phyloP scores from a whole-genome alignment of 768 basidiomycete genomes.

The Guyanaporus albipodus region DNA sequence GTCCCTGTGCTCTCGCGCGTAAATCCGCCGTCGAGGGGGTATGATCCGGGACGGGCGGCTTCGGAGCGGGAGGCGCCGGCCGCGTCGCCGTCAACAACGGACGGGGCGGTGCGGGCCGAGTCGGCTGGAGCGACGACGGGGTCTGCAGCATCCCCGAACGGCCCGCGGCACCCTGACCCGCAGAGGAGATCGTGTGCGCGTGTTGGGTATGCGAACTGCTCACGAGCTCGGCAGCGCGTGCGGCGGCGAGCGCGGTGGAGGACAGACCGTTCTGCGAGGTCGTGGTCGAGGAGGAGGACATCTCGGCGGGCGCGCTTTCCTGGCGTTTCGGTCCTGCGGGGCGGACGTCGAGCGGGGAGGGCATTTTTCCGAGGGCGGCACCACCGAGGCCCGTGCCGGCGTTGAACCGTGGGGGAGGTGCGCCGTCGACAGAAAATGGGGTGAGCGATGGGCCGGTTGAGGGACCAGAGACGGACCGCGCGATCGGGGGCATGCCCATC shows the following conservation, averaged over 20 bases:
- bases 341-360: constrained; percentile 35
- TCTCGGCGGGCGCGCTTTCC: constrained; percentile 41
- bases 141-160: constrained; percentile 27
- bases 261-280: constrained; percentile 36
- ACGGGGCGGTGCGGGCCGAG: constrained; percentile 65
- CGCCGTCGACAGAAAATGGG: constrained; percentile 31
- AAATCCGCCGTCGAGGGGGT: constrained; percentile 64
- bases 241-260: constrained; percentile 46
- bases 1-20: constrained; percentile 58
- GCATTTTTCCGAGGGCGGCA: constrained; percentile 42
- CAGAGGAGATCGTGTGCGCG: constrained; percentile 39
- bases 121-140: constrained; percentile 46
- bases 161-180: constrained; percentile 20
- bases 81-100: constrained; percentile 56
- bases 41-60: constrained; percentile 40
- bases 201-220: constrained; percentile 46
- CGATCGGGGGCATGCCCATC: constrained; percentile 31
- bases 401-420: constrained; percentile 75
- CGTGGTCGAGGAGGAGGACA: constrained; percentile 19
- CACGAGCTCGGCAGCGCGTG: constrained; percentile 60
- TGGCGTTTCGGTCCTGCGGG: constrained; percentile 39
- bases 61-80: constrained; percentile 50
- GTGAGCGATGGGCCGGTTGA: constrained; percentile 30
- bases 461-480: constrained; percentile 19
- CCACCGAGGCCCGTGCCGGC: constrained; percentile 93